Percentiles rank a stretch among this genome's conserved stretches.
These are phyloP conservation scores for Saccharomycopsis javanensis DNA, from an alignment of 805 yeast species.

Conservation along the genomic window DNA sequence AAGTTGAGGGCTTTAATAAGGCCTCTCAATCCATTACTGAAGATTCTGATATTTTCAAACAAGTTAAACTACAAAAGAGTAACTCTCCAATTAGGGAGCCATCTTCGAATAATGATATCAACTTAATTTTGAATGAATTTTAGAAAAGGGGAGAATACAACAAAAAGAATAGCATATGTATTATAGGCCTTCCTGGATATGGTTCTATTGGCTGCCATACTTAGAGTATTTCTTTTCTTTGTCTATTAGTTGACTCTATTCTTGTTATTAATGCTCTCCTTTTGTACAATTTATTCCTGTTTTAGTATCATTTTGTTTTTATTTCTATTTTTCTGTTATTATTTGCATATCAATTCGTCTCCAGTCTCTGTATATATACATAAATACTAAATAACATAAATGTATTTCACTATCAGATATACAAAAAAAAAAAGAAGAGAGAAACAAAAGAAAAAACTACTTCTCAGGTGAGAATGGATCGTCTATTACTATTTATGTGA, in stretches of 20 bases:
- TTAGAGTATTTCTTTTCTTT: not conserved
- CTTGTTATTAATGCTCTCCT: not conserved
- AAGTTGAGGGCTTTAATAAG: conserved; percentile 3
- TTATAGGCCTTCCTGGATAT: too few species aligned
- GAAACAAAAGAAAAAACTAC: too few species aligned
- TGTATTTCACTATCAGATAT: not conserved
- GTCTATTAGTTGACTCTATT: not conserved
- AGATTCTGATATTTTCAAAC: conserved; percentile 4
- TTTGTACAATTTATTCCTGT: not conserved
- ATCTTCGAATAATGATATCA: not conserved
- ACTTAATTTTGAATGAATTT: conserved; percentile 1
- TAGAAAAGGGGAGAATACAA: not conserved
- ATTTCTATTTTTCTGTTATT: not conserved
- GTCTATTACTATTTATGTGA: not conserved
- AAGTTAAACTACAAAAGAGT: not conserved
- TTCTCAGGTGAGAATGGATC: not conserved
- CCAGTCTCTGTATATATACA: conserved; percentile 3
- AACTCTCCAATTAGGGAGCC: not conserved
- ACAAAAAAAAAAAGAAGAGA: not conserved
- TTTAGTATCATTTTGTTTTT: not conserved
- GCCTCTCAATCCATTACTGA: not conserved
- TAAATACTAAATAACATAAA: not conserved
- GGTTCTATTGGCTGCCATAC: too few species aligned
- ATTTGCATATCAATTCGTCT: not conserved
- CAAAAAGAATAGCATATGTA: not conserved